These are phyloP conservation scores for Erysiphe pulchra DNA, from an alignment of 2,329 filamentous ascomycete species.

Conservation along the genomic window DNA sequence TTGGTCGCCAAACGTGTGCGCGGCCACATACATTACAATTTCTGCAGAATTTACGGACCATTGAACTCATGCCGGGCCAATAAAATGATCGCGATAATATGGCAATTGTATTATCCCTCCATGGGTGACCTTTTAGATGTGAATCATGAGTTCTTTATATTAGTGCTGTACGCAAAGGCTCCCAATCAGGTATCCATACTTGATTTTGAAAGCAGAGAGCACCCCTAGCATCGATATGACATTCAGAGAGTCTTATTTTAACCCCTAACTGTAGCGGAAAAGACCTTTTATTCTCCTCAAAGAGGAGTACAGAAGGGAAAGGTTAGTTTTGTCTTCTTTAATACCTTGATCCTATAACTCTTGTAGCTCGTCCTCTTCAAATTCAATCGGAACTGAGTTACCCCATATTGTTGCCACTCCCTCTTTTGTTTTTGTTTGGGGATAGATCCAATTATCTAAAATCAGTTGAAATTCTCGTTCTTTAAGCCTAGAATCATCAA, in stretches of 20 bases:
- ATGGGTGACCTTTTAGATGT: too few relatives aligned
- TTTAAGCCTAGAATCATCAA: too few relatives aligned
- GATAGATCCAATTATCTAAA: too few relatives aligned
- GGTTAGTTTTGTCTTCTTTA: background rate
- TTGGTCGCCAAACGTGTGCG: background rate
- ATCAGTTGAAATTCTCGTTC: background rate
- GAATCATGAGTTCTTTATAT: too few relatives aligned
- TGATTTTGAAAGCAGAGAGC: background rate
- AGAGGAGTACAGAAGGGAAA: too few relatives aligned
- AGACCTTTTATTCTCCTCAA: too few relatives aligned
- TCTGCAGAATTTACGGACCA: background rate
- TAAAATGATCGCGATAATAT: too few relatives aligned
- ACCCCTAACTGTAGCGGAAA: too few relatives aligned
- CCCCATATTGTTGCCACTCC: background rate
- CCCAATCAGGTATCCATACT: background rate
- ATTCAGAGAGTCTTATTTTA: too few relatives aligned
- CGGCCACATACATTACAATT: background rate
- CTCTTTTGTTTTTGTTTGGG: background rate
- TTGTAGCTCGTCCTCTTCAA: background rate
- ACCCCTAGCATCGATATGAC: background rate
- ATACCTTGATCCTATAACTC: background rate
- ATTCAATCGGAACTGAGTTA: too few relatives aligned
- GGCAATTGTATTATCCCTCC: too few relatives aligned
- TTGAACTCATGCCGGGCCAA: background rate
- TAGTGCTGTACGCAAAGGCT: background rate